phyloP scores from a whole-genome alignment of 1,284 basidiomycete species.

The Ceratobasidium sp. region DNA sequence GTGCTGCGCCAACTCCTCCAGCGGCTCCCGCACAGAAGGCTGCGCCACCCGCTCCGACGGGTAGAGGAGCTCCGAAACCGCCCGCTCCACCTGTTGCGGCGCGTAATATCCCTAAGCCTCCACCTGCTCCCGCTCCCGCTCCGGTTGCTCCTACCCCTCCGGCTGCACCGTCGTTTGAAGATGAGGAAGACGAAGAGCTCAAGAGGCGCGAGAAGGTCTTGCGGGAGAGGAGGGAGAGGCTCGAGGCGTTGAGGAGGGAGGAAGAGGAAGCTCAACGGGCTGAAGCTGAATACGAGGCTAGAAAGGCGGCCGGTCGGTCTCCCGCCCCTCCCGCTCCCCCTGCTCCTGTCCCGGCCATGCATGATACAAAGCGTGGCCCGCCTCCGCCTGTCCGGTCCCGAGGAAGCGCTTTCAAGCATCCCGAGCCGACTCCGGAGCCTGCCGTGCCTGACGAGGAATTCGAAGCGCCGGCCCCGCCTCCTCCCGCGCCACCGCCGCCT shows the following conservation, averaged over 20 bases:
- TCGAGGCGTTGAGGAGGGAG: constrained; percentile 78
- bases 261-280: constrained; percentile 76
- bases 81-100: constrained; percentile 58
- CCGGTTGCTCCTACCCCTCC: constrained; percentile 56
- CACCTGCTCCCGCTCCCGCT: constrained; percentile 56
- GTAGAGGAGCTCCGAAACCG: constrained; percentile 58
- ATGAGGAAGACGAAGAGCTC: constrained; percentile 75
- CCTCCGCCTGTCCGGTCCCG: constrained; percentile 47
- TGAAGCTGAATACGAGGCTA: constrained; percentile 72
- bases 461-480: constrained; percentile 30
- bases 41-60: constrained; percentile 54
- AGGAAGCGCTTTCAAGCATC: constrained; percentile 14
- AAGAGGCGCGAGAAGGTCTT: constrained; percentile 76
- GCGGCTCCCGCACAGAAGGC: constrained; percentile 55
- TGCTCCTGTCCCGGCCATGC: constrained; percentile 54
- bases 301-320: constrained; percentile 60
- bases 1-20: constrained; percentile 52
- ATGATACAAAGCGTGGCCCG: constrained; percentile 49
- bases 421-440: constrained; percentile 29
- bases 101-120: constrained; percentile 51
- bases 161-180: constrained; percentile 60
- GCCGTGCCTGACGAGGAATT: constrained; percentile 27
- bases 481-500: constrained; percentile 48
- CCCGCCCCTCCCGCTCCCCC: constrained; percentile 52
- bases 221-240: constrained; percentile 73